Percentiles rank a stretch among this genome's conserved stretches.
Evolutionary conservation across 2,329 filamentous ascomycete genomes (phyloP).

Genomic region (Aspergillus carbonarius): DNA sequence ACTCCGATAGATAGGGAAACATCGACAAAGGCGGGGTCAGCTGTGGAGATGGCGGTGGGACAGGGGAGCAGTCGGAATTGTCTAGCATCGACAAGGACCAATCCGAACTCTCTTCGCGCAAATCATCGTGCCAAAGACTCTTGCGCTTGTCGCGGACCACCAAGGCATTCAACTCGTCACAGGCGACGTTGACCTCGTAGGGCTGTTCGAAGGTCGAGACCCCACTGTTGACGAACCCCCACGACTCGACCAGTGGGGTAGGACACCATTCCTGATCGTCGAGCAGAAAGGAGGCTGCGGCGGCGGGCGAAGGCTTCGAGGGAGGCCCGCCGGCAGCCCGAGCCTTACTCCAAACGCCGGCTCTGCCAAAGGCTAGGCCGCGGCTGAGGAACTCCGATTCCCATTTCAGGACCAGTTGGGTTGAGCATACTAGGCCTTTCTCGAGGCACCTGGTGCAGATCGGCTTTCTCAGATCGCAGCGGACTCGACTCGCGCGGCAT

Average conservation of each 20-base stretch:
- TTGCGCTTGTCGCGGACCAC: constrained; percentile 7
- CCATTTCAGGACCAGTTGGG: constrained; percentile 40
- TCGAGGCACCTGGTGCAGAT: constrained; percentile 38
- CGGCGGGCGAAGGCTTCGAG: constrained; percentile 18
- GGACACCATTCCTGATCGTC: constrained; percentile 29
- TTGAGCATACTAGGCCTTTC: constrained; percentile 37
- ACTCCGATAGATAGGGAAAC: constrained; percentile 31
- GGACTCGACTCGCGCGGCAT: constrained; percentile 43
- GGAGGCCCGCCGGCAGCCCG: constrained; percentile 18
- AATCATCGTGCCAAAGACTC: neutral
- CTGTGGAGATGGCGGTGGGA: neutral
- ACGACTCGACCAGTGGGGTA: constrained; percentile 27
- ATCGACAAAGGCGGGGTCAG: constrained; percentile 24
- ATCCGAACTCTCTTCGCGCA: neutral
- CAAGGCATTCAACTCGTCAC: constrained; percentile 23
- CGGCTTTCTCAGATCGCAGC: constrained; percentile 42
- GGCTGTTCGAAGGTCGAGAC: constrained; percentile 29
- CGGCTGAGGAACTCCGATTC: constrained; percentile 42
- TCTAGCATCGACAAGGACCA: neutral
- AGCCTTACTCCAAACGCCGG: constrained; percentile 43
- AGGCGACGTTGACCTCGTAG: constrained; percentile 25
- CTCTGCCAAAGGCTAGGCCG: constrained; percentile 44
- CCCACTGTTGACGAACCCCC: constrained; percentile 36
- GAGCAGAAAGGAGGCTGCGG: constrained; percentile 14
- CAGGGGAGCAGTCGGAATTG: neutral